Percentiles rank a stretch among this genome's conserved stretches.
These are phyloP conservation scores for Lodderomyces metapsilosis DNA, from an alignment of 1,139 yeast species.

Conservation along the genomic window DNA sequence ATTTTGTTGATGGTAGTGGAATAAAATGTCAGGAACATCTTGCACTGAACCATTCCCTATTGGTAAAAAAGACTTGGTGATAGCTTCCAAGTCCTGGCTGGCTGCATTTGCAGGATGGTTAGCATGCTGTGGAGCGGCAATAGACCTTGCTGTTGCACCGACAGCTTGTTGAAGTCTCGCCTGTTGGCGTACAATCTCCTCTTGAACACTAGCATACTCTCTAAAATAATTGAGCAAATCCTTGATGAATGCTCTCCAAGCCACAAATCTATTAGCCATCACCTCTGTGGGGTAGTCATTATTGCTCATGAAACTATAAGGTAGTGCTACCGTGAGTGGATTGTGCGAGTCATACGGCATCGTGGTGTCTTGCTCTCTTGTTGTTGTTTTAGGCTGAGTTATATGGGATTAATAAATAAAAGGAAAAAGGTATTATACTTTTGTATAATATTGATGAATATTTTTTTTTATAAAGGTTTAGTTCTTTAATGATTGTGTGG, in stretches of 20 bases:
- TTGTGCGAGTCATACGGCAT: conserved; percentile 21
- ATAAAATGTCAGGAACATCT: conserved; percentile 74
- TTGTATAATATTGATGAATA: too few species aligned
- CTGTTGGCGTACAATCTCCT: conserved; percentile 83
- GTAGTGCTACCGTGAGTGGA: conserved; percentile 40
- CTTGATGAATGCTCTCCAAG: conserved; percentile 81
- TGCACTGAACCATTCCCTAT: conserved; percentile 79
- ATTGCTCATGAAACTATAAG: conserved; percentile 31
- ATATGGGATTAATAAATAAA: too few species aligned
- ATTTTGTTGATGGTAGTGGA: conserved; percentile 71
- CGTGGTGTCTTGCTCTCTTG: background rate
- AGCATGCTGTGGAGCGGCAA: conserved; percentile 9
- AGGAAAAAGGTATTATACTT: too few species aligned
- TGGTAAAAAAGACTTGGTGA: conserved; percentile 61
- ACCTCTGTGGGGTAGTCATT: conserved; percentile 75
- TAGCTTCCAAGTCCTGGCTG: conserved; percentile 15
- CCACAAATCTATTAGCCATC: conserved; percentile 75
- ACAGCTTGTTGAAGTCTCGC: conserved; percentile 79
- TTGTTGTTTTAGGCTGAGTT: background rate
- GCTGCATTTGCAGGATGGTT: conserved; percentile 6
- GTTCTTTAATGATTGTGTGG: too few species aligned
- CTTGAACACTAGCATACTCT: conserved; percentile 83
- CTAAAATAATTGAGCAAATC: conserved; percentile 71
- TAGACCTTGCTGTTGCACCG: conserved; percentile 27
- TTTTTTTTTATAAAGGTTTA: too few species aligned